Evolutionary conservation across 2,329 filamentous ascomycete genomes (phyloP), one percentile per base, ranked within the genome.

Genomic region (Myriangium duriaei): DNA sequence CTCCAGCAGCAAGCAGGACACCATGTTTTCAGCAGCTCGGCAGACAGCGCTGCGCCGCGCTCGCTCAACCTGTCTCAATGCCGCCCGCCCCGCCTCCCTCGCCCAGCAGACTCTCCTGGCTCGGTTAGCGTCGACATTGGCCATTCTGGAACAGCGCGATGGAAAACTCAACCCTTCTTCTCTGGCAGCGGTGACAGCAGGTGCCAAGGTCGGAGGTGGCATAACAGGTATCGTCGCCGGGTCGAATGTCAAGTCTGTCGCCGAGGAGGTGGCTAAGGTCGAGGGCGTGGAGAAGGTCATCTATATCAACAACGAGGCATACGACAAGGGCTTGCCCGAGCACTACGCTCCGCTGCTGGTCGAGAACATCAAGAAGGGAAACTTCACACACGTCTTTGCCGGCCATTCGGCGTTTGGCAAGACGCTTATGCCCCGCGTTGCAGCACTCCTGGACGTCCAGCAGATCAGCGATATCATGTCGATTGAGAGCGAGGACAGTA

Each of bases 341-440:
- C 95, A 84, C 68, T 96, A 75, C 56, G 91, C 88, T n/a, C 82
- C 86, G 40, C 69, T 98, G 32, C 69, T 98, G 29, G 81, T 86
- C 36, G 88, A 96, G 61, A 98, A 96, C 62, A 88, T 96, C 62
- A 93, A 93, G 67, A 91, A 91, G 58, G 87, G 84, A 43, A 83
- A 79, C 43, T 96, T 86, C 61, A 93, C 87, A 44, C 91, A 98
- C 57, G 74, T 98, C 46, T 72, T 98, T 52, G 82, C 81, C 28
- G 80, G 82, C 39, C 86, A 96, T 66, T 91, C 87, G 15, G 86
- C 91, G 1, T 98, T 98, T 62, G 91, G 91, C 54, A 98, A 98
- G 74, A 92, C 81, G 60, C 61, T 98, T 32, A 69, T 98, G 63
- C 91, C 91, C 28, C 79, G 91, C 45, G 82, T 95, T 11, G 85